A percentile compares a stretch with the other conserved stretches of the same genome.
Conservation (phyloP, 179 eudicot genomes). For the Beta corolliflora region DNA sequence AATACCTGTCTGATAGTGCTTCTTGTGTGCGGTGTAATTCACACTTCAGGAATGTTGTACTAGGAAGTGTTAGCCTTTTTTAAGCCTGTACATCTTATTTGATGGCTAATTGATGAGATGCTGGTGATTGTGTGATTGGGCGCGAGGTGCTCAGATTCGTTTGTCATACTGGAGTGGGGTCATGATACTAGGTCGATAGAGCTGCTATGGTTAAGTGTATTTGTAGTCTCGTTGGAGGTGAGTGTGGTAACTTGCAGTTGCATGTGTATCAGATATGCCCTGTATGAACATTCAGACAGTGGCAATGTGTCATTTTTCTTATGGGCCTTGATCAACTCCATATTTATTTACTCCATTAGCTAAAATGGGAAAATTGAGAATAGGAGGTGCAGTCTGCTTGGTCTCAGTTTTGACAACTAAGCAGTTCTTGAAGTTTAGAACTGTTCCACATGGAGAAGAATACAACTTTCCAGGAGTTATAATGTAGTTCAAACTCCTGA, state of each 20-base stretch:
- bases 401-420: neutral
- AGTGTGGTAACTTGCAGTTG: neutral
- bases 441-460: neutral
- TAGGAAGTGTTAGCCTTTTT: neutral
- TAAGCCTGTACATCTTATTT: neutral
- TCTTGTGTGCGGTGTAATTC: neutral
- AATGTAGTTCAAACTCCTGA: neutral
- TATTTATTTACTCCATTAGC: neutral
- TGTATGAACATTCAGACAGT: neutral
- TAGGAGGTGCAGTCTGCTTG: neutral
- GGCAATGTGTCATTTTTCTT: neutral
- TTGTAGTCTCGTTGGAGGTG: neutral
- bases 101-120: neutral
- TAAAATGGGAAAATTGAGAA: neutral
- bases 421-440: neutral
- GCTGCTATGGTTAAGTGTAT: neutral
- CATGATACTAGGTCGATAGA: neutral
- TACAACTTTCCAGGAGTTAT: neutral
- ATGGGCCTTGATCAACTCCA: neutral
- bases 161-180: neutral
- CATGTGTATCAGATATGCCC: neutral
- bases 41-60: neutral
- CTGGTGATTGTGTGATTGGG: neutral
- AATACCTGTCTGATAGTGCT: neutral
- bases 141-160: neutral